phyloP scores from a whole-genome alignment of 176 grass and related monocot species.

The Musa itinerans region DNA sequence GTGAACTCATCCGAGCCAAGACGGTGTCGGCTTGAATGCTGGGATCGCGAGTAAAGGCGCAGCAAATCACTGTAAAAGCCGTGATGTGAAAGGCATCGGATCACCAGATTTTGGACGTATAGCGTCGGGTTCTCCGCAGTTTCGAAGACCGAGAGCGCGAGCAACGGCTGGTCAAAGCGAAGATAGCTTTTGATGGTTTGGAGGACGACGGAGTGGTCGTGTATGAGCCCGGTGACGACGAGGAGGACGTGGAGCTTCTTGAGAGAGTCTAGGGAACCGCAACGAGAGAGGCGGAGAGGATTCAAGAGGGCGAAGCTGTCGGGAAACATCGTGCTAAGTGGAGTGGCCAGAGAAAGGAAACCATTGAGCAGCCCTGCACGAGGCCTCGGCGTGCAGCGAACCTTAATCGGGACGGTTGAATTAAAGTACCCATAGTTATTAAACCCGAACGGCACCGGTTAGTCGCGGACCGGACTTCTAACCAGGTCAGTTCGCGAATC shows the following conservation, averaged over 20 bases:
- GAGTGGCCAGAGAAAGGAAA: no score
- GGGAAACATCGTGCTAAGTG: no score
- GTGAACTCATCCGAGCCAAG: conserved; percentile 45
- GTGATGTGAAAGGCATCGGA: conserved; percentile 46
- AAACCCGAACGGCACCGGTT: no score
- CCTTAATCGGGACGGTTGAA: no score
- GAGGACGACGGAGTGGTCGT: conserved; percentile 18
- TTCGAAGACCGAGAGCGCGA: conserved; percentile 27
- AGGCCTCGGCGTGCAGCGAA: no score
- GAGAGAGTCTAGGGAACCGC: conserved; percentile 40
- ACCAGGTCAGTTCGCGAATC: no score
- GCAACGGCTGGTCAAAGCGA: conserved; percentile 5
- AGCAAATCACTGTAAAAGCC: conserved; percentile 47
- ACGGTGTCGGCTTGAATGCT: background rate
- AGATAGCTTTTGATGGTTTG: conserved; percentile 30
- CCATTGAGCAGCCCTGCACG: no score
- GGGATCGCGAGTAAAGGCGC: conserved; percentile 26
- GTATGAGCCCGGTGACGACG: conserved; percentile 22
- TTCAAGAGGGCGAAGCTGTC: no score
- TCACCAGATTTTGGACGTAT: conserved; percentile 34
- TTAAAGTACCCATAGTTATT: no score
- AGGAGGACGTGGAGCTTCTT: conserved; percentile 36
- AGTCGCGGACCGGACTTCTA: no score
- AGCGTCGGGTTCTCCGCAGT: conserved; percentile 10
- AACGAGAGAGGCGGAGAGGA: conserved; percentile 5